Conservation (phyloP, 192 early-diverging fungal genomes). For the Backusella liffmaniae region DNA sequence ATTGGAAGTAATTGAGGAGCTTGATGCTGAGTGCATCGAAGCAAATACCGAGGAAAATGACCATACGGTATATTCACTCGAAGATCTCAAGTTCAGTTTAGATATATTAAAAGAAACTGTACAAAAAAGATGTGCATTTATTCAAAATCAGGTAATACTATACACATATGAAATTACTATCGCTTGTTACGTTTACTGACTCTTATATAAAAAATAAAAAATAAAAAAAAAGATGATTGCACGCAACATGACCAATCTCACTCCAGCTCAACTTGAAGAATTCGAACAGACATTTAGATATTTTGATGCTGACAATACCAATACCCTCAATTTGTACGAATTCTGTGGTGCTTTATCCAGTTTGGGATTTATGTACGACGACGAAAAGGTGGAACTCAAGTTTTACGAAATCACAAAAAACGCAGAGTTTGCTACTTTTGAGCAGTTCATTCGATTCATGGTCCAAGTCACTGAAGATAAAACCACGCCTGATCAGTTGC, state of each 20-base stretch:
- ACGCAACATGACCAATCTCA: slow-evolving; percentile 89
- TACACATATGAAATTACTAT: not conserved
- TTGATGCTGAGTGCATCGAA: slow-evolving; percentile 69
- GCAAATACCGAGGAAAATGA: slow-evolving; percentile 94
- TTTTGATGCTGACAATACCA: slow-evolving; percentile 88
- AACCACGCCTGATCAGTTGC: slow-evolving; percentile 82
- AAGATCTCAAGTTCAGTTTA: slow-evolving; percentile 87
- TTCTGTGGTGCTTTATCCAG: slow-evolving; percentile 87
- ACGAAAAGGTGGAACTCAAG: slow-evolving; percentile 69
- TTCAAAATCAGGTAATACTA: slow-evolving; percentile 81
- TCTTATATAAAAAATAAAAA: slow-evolving; percentile 27
- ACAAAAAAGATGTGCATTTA: slow-evolving; percentile 81
- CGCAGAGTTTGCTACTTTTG: slow-evolving; percentile 72
- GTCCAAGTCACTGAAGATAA: slow-evolving; percentile 87
- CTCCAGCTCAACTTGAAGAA: slow-evolving; percentile 89
- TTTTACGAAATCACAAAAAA: slow-evolving; percentile 65
- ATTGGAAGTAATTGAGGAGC: slow-evolving; percentile 54
- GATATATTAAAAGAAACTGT: slow-evolving; percentile 75
- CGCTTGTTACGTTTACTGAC: not conserved
- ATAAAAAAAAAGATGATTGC: slow-evolving; percentile 68
- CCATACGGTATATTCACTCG: slow-evolving; percentile 88
- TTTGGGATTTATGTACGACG: slow-evolving; percentile 71
- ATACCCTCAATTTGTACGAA: slow-evolving; percentile 73
- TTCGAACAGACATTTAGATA: slow-evolving; percentile 88
- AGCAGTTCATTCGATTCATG: slow-evolving; percentile 88